Evolutionary conservation across 2,329 filamentous ascomycete genomes (phyloP).

Genomic region (Penicillium sp.): DNA sequence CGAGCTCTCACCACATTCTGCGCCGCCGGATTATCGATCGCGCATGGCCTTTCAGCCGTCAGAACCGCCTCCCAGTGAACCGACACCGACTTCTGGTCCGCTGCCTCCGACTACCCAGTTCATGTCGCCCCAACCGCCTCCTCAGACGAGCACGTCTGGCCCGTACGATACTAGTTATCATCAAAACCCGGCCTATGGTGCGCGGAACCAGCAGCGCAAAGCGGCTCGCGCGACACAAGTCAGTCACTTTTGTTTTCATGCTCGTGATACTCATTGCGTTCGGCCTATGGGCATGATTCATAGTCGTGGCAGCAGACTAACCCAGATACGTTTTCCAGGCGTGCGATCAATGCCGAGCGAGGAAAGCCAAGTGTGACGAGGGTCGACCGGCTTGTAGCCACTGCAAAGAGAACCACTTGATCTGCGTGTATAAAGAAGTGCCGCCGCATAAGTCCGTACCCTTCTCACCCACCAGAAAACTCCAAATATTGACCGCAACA

Average conservation of each 20-base stretch:
- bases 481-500: background rate
- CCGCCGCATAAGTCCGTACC: slow-evolving; percentile 78
- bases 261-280: too few relatives aligned
- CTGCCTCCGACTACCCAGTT: slow-evolving; percentile 32
- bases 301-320: too few relatives aligned
- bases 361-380: slow-evolving; percentile 92
- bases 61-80: slow-evolving; percentile 31
- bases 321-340: slow-evolving; percentile 67
- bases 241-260: too few relatives aligned
- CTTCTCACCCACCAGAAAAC: background rate
- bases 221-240: slow-evolving; percentile 43
- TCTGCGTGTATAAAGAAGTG: slow-evolving; percentile 86
- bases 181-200: slow-evolving; percentile 30
- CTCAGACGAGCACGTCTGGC: slow-evolving; percentile 28
- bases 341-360: slow-evolving; percentile 81
- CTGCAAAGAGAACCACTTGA: slow-evolving; percentile 79
- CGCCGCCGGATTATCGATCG: slow-evolving; percentile 34
- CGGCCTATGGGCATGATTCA: too few relatives aligned
- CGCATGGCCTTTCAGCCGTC: slow-evolving; percentile 34
- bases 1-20: slow-evolving; percentile 32
- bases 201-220: slow-evolving; percentile 36
- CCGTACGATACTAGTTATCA: slow-evolving; percentile 36
- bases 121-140: slow-evolving; percentile 24
- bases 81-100: slow-evolving; percentile 29
- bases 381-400: slow-evolving; percentile 75